Conservation (phyloP, 1,284 basidiomycete species). For the Cronartium ribicola region DNA sequence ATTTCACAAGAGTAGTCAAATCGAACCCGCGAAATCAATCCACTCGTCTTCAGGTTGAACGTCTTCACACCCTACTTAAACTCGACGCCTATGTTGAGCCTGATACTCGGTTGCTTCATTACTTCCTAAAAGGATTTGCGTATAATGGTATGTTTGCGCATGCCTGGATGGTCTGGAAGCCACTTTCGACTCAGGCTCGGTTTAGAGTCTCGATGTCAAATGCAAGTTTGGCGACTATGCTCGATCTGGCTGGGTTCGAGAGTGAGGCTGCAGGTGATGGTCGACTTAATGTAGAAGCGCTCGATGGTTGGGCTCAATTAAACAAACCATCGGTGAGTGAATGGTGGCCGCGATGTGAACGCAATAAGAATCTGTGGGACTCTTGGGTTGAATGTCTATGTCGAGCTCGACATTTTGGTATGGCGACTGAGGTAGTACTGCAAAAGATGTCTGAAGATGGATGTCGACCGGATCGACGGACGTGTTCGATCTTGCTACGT, state of each 20-base stretch:
- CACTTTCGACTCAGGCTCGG: slow-evolving; percentile 54
- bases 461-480: slow-evolving; percentile 49
- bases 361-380: slow-evolving; percentile 64
- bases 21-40: slow-evolving; percentile 43
- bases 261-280: slow-evolving; percentile 48
- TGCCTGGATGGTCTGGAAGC: slow-evolving; percentile 75
- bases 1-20: slow-evolving; percentile 51
- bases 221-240: slow-evolving; percentile 69
- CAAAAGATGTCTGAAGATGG: slow-evolving; percentile 57
- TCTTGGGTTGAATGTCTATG: slow-evolving; percentile 83
- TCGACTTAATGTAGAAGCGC: slow-evolving; percentile 37
- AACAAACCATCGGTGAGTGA: neutral
- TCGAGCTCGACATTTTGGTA: slow-evolving; percentile 63
- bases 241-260: slow-evolving; percentile 73
- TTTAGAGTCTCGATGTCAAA: slow-evolving; percentile 57
- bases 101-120: slow-evolving; percentile 72
- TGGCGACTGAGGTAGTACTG: slow-evolving; percentile 65
- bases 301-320: slow-evolving; percentile 6
- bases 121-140: slow-evolving; percentile 85
- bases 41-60: slow-evolving; percentile 56
- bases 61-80: slow-evolving; percentile 71
- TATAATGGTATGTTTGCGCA: slow-evolving; percentile 66
- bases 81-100: slow-evolving; percentile 71
- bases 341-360: slow-evolving; percentile 53
- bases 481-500: slow-evolving; percentile 51